Percentiles rank a stretch among this genome's conserved stretches.
phyloP scores from a whole-genome alignment of 208 protist species.

The Porcisia hertigi region DNA sequence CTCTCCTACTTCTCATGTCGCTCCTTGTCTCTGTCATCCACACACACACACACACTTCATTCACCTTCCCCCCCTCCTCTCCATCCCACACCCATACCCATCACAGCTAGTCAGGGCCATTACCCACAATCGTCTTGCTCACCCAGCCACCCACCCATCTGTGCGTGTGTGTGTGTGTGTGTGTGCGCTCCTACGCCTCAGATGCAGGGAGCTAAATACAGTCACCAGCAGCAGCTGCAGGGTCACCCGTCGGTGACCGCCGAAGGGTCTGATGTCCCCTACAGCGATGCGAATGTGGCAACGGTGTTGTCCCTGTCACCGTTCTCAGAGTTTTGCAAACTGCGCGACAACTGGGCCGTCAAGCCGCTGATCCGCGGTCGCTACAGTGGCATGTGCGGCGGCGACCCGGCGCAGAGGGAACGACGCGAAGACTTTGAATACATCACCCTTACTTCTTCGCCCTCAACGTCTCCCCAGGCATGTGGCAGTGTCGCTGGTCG shows the following conservation, averaged over 20 bases:
- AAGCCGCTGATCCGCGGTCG: constrained; percentile 45
- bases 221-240: constrained; percentile 1
- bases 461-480: constrained; percentile 4
- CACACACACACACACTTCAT: neutral
- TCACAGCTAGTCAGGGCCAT: no score
- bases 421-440: constrained; percentile 47
- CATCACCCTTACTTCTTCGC: constrained; percentile 14
- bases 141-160: neutral
- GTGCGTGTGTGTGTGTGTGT: neutral
- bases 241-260: neutral
- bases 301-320: constrained; percentile 44
- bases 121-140: neutral
- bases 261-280: constrained; percentile 1
- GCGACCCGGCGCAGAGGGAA: constrained; percentile 45
- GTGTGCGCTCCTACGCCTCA: neutral
- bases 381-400: constrained; percentile 56
- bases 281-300: constrained; percentile 41
- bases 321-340: constrained; percentile 48
- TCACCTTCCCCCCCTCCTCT: neutral
- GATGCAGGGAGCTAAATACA: neutral
- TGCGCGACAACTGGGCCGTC: constrained; percentile 34
- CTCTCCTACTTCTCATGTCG: neutral
- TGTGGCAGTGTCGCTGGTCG: neutral
- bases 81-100: neutral
- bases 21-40: neutral